Evolutionary conservation across 2,329 filamentous ascomycete species (phyloP), one percentile per base, ranked within the genome.

Genomic region (Pseudogymnoascus sp.): DNA sequence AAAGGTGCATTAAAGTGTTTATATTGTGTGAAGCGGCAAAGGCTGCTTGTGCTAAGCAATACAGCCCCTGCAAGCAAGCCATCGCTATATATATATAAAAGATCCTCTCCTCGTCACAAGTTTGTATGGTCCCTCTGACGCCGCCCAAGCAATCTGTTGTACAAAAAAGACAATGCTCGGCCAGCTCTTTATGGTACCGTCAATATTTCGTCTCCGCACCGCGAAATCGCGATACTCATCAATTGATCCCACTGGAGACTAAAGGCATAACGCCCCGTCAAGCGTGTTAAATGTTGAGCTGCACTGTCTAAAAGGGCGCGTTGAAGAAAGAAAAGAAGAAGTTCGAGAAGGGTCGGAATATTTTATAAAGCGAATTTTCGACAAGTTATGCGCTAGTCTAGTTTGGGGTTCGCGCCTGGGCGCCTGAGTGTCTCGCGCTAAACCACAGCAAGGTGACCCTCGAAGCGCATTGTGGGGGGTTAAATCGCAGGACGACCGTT

Each of bases 231-330:
- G 78, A 76, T 72, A 71, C 77, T 77, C 83, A 87, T 82, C 86
- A 88, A 89, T 78, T 76, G 77, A 78, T 78, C 72, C 78, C 78
- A 80, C 81, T 75, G 72, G 77, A 77, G 77, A 77, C 79, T 74
- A 68, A 80, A 79, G 79, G 81, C 89, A 92, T 85, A 90, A 93
- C 82, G 88, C 79, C 81, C 79, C 76, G 73, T 77, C 80, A 75
- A 76, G 80, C 76, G 79, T 80, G 80, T 77, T 79, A 76, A 77
- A 79, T 83, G 82, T 86, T 87, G 87, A 82, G 82, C 84, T 88
- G 89, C 85, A 93, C 90, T 93, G 90, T 93, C 90, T 93, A 80
- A 76, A 81, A 83, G 87, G 88, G 82, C 83, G 88, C 88, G 87
- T 88, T 85, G 79, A 70, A 72, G 73, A 75, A 75, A 77, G 76